phyloP scores from a whole-genome alignment of 441 rosid species.

The Adansonia rubrostipa region DNA sequence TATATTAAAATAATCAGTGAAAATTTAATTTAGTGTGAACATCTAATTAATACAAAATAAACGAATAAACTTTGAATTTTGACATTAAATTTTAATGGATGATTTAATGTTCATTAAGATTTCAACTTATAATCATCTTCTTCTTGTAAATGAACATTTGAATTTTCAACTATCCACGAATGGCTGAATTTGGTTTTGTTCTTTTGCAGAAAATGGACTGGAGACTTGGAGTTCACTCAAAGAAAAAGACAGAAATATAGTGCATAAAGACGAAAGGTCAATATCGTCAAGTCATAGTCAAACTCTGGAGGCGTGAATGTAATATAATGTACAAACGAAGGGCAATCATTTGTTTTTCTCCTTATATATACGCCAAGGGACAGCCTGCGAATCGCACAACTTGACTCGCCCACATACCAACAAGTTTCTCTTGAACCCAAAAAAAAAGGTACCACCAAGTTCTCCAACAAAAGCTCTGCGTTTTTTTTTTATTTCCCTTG shows the following conservation, averaged over 20 bases:
- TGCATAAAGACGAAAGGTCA: slow-evolving; percentile 5
- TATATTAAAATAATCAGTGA: neutral
- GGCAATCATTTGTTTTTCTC: neutral
- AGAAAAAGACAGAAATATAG: too few species aligned
- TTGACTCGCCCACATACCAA: neutral
- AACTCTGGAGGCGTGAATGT: slow-evolving; percentile 9
- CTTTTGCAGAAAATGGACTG: neutral
- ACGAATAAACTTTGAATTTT: too few species aligned
- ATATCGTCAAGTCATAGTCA: slow-evolving; percentile 22
- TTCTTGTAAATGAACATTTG: neutral
- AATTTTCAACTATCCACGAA: neutral
- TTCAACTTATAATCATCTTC: neutral
- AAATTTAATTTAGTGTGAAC: too few species aligned
- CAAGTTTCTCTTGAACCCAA: neutral
- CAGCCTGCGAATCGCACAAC: neutral
- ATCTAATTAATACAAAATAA: too few species aligned
- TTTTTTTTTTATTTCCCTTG: neutral
- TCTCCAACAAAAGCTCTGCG: neutral
- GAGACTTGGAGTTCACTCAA: neutral
- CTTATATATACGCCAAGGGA: neutral
- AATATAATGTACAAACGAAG: neutral
- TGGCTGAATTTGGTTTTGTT: neutral
- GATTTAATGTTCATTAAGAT: too few species aligned
- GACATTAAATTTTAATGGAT: too few species aligned
- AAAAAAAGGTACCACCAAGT: neutral